Base-by-base conservation (phyloP, 345 rosid genomes). In the Euphorbia lathyris region DNA sequence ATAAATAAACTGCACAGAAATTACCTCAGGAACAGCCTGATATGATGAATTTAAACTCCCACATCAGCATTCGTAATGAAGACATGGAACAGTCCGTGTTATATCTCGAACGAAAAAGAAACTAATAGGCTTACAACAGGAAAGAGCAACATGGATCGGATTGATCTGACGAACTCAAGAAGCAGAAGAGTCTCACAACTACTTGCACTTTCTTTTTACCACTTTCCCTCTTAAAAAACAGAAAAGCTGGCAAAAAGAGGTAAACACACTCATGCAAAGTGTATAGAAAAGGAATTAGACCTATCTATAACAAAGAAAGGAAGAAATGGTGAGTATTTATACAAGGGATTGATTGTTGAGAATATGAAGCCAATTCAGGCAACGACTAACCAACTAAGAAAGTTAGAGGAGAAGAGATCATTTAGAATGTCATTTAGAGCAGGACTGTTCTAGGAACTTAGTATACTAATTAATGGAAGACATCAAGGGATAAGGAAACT, bases 151-250 rank as follows among this genome's bases (percentile, higher is more conserved):
- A 73, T 8, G 47, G 77, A 75, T 45, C 32, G 57, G 65, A 72
- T 40, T 23, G 48, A 76, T 52, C 45, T 64, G 42, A 43, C 43
- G 68, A 64, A 60, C 25, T 52, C 70, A 61, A 71, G 59, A 64
- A 72, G 77, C 83, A 78, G 79, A 82, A 60, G 68, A 16, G 17
- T 59, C 61, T 56, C 48, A 67, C 38, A 62, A 51, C 76, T 63
- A 61, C 43, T 52, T 45, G 73, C 55, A 68, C 63, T 59, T 82
- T 67, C 73, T 79, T 76, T 79, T 81, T 82, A 80, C 93, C 90
- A 82, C 78, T 78, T 84, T 86, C 84, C 80, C 75, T 82, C 77
- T 63, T 20, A 88, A 95, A 90, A 94, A 84, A 57, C 77, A 71
- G 90, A 79, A 86, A 79, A 76, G 77, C 65, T 69, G 88, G 82